Percentiles rank a stretch among this genome's conserved stretches.
These are phyloP conservation scores for Pichia norvegensis DNA, from an alignment of 1,139 yeast genomes.

Conservation along the genomic window DNA sequence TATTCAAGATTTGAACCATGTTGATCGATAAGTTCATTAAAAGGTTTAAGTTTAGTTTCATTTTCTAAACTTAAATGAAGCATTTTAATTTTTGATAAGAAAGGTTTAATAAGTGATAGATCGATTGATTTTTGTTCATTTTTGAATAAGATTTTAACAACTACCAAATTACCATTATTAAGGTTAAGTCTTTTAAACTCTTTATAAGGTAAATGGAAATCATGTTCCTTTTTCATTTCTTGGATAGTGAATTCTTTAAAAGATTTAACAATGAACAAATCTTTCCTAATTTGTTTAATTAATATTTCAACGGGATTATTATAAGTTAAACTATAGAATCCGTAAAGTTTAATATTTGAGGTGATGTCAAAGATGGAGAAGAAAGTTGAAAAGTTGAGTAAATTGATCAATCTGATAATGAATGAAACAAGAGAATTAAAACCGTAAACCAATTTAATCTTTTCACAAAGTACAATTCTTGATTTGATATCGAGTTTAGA, in stretches of 20 bases:
- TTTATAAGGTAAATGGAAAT: slow-evolving; percentile 26
- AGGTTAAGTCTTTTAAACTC: slow-evolving; percentile 24
- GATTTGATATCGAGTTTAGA: slow-evolving; percentile 13
- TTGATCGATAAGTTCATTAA: slow-evolving; percentile 23
- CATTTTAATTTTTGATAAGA: slow-evolving; percentile 22
- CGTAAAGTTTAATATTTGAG: slow-evolving; percentile 25
- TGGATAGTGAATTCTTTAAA: slow-evolving; percentile 26
- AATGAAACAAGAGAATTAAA: slow-evolving; percentile 19
- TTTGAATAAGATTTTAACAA: slow-evolving; percentile 24
- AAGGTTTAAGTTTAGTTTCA: slow-evolving; percentile 24
- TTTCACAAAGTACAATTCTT: slow-evolving; percentile 21
- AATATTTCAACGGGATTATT: slow-evolving; percentile 25
- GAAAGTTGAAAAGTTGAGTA: slow-evolving; percentile 21
- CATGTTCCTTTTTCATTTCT: slow-evolving; percentile 27
- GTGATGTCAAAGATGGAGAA: slow-evolving; percentile 26
- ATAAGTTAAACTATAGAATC: slow-evolving; percentile 22
- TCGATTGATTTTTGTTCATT: slow-evolving; percentile 26
- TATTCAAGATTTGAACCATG: slow-evolving; percentile 18
- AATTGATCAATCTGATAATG: slow-evolving; percentile 19
- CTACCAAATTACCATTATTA: slow-evolving; percentile 25
- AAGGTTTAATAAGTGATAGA: slow-evolving; percentile 20
- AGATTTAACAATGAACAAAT: slow-evolving; percentile 24
- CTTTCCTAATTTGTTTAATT: slow-evolving; percentile 25
- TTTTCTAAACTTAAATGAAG: slow-evolving; percentile 25
- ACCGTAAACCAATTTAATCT: slow-evolving; percentile 23